Evolutionary conservation across 148 eudicot genomes (phyloP), one percentile per base, ranked within the genome.

Genomic region (Cornus kousa): DNA sequence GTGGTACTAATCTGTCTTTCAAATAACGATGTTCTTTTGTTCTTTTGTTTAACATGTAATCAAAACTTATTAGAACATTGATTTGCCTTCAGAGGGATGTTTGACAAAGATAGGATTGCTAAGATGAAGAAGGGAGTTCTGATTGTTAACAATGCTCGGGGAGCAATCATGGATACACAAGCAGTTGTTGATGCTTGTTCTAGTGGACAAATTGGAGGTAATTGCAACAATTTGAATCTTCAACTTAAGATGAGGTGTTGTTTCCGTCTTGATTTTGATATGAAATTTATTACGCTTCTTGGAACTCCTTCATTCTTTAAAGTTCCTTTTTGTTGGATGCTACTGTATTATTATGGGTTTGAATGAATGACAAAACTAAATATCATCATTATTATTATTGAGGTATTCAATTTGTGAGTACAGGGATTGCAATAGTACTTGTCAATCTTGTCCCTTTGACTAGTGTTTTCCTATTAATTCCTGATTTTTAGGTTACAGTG

Each of bases 151-250:
- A 96, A 96, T 78, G 95, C 99, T 65, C 83, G 99, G 80, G 99
- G 99, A 68, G 99, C 99, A 64, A 89, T 94, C 77, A 96, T 96
- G 99, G 98, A 96, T 77, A 92, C 97, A 19, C 97, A 94, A 84
- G 99, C 98, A 74, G 95, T 96, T 71, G 99, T 78, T 82, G 99
- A 96, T 86, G 99, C 88, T 68, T 90, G 98, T 81, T 79, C 87
- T 28, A 96, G 90, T 77, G 99, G 99, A 53, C 98, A 96, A 57
- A 91, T 94, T 79, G 99, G 84, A 85, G 98, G 99, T 94, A 72
- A 78, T 62, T 59, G 64, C 9, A 19, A 62, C 23, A 62, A 20
- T 28, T 43, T n/a, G 59, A 53, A 1, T 53, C 12, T 53, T 53
- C 48, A 62, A 62, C 66, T 62, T 19, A 17, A 17, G 8, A 7